Base-by-base conservation (phyloP, 2,329 filamentous ascomycete species). In the Pseudocercospora fuligena region DNA sequence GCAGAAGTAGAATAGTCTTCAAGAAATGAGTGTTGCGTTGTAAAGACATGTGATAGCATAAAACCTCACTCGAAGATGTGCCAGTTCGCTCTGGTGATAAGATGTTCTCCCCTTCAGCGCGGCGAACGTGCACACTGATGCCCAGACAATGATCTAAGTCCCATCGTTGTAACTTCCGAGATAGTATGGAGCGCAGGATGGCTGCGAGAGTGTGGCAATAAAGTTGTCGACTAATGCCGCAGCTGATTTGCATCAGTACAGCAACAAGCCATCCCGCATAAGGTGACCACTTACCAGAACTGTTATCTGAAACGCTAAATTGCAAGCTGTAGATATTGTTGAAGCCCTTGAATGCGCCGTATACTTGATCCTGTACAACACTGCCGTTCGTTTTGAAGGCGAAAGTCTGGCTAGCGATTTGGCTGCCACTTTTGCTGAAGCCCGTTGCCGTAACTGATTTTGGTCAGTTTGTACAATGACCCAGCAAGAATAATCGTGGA, bases 191-290 rank as follows among this genome's bases (percentile, higher is more conserved):
- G 53, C 49, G 23, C 66, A 68, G 8, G 53, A 58, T 31, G 66
- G 31, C 59, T 70, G 69, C 31, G 63, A 19, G 53, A 70, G 21
- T 3, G 64, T 69, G 5, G 69, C 69, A 21, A 70, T 69, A 27
- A 70, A 64, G 29, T 70, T 67, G 36, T 69, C 69, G 16, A 70
- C 64, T 54, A 70, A 59, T 1, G 64, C 68, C 14, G 64, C 64
- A 36, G 58, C 60, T 49, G 16, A 12, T 27, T 54, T n/a, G 14
- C 23, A n/a, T 54, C 11, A 54, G 21, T n/a, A 12, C 7, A 29
- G 40, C 25, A 7, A 14, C 8, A 5, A 29, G 25, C 29, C 8
- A 21, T 21, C 23, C 8, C 36, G 6, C 1, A 40, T 16, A 29
- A 31, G 12, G 16, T 29, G 7, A 2, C n/a, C 12, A 31, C 23